Evolutionary conservation across 306 rosid genomes (phyloP), one percentile per base, ranked within the genome.

Genomic region (Prosopis cineraria): DNA sequence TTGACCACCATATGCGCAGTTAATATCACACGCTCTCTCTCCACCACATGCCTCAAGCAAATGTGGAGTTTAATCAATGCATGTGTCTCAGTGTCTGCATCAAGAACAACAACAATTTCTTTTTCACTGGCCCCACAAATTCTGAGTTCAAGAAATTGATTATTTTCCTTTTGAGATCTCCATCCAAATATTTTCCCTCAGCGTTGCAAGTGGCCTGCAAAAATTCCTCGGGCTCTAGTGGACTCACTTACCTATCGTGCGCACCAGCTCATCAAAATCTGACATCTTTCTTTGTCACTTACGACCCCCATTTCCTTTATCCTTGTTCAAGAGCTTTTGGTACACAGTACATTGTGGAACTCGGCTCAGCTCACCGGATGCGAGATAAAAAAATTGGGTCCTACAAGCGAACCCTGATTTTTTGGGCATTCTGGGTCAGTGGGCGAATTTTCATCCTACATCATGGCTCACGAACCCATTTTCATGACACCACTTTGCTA

Each of bases 231-330:
- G 88, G 88, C 60, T 78, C 60, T 77, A 79, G 92, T 81, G 95
- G 85, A 79, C 85, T 83, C 80, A 74, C 73, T 77, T 80, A 50
- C 20, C 90, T 79, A 77, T 89, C 88, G 86, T 89, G 97, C 89
- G 85, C 73, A 85, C 92, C 98, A 94, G 97, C 98, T 94, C 90
- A 89, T 69, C 10, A n/a, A 24, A 0, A 36, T 43, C 10, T 31
- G 10, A 3, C 11, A 20, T 11, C 22, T 62, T 74, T 25, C 50
- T 56, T 10, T 22, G 14, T 63, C 69, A 22, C 50, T 63, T 6
- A n/a, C 30, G 39, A 7, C 34, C 12, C 53, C 74, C 10, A 36
- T 31, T 58, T 59, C 44, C 52, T 77, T 71, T 80, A 16, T 79
- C 41, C 72, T 37, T 59, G 79, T 70, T 19, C 37, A 73, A 47